These are phyloP conservation scores for Solanum okadae DNA, from an alignment of 257 asterid species.

Conservation along the genomic window DNA sequence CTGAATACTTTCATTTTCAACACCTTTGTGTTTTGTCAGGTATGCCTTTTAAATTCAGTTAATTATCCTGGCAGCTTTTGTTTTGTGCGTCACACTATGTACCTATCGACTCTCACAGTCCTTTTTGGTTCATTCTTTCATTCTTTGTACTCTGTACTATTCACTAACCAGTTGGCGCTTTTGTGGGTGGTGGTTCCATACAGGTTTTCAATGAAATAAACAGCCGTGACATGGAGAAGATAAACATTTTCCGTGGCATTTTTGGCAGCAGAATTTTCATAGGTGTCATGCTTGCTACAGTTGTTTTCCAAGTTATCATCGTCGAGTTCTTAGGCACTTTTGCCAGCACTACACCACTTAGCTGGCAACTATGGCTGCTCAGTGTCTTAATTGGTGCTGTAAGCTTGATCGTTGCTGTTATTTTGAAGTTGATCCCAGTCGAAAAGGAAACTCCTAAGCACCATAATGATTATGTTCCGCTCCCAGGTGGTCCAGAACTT, in stretches of 20 bases:
- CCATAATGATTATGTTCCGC: constrained; percentile 61
- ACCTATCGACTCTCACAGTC: background rate
- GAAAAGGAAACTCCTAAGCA: constrained; percentile 21
- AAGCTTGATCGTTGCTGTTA: constrained; percentile 59
- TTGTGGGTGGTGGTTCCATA: background rate
- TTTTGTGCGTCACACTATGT: background rate
- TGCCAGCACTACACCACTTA: constrained; percentile 82
- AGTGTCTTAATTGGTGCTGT: constrained; percentile 56
- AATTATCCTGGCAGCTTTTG: background rate
- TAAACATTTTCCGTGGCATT: constrained; percentile 66
- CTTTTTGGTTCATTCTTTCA: background rate
- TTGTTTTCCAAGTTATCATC: constrained; percentile 72
- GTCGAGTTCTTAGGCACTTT: constrained; percentile 88
- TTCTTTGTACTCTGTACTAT: background rate
- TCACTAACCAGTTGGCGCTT: background rate
- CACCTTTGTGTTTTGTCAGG: constrained; percentile 98
- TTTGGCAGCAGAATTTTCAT: constrained; percentile 60
- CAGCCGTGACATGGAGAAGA: constrained; percentile 94
- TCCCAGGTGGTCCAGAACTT: constrained; percentile 47
- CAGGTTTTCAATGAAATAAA: constrained; percentile 98
- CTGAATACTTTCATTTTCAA: constrained; percentile 89
- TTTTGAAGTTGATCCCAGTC: constrained; percentile 80
- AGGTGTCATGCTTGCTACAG: constrained; percentile 55
- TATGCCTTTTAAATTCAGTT: constrained; percentile 6
- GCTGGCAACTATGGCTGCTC: constrained; percentile 71